Base-by-base conservation (phyloP, 192 early-diverging fungal genomes). In the Coemansia sp. region DNA sequence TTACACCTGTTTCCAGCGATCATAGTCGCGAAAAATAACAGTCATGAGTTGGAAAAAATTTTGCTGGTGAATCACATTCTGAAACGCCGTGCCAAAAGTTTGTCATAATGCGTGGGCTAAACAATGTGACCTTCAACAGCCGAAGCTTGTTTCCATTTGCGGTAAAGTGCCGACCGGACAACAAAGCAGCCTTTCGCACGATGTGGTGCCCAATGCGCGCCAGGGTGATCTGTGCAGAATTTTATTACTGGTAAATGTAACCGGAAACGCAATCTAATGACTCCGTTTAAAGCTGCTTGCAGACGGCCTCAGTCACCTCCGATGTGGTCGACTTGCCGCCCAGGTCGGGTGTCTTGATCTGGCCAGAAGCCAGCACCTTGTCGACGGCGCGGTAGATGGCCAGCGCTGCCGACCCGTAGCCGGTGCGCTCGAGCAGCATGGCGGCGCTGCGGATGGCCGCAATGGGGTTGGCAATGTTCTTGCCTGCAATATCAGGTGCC, bases 401-500 rank as follows among this genome's bases (percentile, higher is more conserved):
- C 13, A 81, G 58, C 41, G 95, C 91, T n/a, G 91, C 86, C 8
- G 70, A 67, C 2, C 78, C 71, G 55, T 86, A 81, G 25, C 92
- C 91, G 30, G 94, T 78, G 66, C 94, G 85, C 73, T 93, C 93
- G 57, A 98, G 81, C 50, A 98, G 82, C 77, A 98, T 81, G 50
- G 87, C 93, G 22, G 93, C 94, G 55, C 91, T 93, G 56, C 96
- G 91, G 71, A 98, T 94, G 11, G 93, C 87, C 2, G 96, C 96
- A 47, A 98, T 80, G 15, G 96, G 96, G 79, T 98, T 98, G 27
- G 96, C 93, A 69, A 95, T 95, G 64, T 91, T 90, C 70, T 94
- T 89, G 34, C 96, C 96, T 4, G 92, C 93, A 81, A 98, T 98
- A 81, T 98, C 96, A 3, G 96, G 96, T 17, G 96, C 96, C 24